Base-by-base conservation (phyloP, 495 filamentous ascomycete genomes). In the Penicillium alfredii region DNA sequence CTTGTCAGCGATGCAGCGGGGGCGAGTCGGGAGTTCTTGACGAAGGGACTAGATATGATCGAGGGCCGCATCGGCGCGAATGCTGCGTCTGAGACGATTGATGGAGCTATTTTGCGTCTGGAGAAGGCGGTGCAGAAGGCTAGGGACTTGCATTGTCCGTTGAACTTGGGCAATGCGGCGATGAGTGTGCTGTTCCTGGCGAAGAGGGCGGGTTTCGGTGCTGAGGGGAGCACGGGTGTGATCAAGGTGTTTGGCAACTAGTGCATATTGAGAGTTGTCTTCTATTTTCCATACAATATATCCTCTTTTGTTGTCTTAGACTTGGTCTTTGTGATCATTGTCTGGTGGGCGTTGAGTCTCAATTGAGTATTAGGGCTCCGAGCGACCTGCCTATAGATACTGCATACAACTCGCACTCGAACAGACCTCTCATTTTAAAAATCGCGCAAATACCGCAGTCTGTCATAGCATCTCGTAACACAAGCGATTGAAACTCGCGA, bases 1-100 rank as follows among this genome's bases (percentile, higher is more conserved):
- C 69, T 88, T 26, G 84, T 84, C 35, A 62, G 69, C 28, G 80
- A 84, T 38, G 84, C 84, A 4, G 84, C 84, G 0, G 84, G 84
- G 1, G 69, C 73, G 1, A 85, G 80, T 51, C 66, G 56, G 11
- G 67, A 81, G 44, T 76, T 86, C 40, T 61, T 70, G 47, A 64
- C 64, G n/a, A 55, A 68, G 34, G 80, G 76, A 0, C 55, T 73
- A 7, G 70, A 72, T 18, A 79, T 86, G 51, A 61, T 63, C 20
- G 54, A 64, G 35, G 58, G 54, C 0, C 42, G 39, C 0, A 56
- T 65, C 14, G 59, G 42, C 2, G 37, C 56, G 28, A 45, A 55
- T n/a, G 41, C 40, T 8, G 60, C 49, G 3, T 41, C 48, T 14
- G 56, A 60, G 22, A 69, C 73, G 9, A 72, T 90, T 51, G 70